Percentiles rank a stretch among this genome's conserved stretches.
Conservation (phyloP, 352 stramenopile genomes). For the Nothophytophthora sp. region DNA sequence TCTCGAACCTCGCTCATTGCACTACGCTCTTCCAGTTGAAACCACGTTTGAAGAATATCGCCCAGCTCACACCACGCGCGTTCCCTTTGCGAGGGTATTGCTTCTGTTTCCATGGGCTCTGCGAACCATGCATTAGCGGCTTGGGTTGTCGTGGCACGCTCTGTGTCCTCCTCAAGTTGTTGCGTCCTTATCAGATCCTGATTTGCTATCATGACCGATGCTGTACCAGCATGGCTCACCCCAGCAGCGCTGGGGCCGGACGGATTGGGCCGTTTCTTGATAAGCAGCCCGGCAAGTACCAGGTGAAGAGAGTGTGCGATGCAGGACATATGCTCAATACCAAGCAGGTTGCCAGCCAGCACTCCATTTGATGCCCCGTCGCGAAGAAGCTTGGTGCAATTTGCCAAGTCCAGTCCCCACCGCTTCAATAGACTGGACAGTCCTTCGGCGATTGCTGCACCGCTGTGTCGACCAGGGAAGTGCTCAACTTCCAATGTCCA, state of each 20-base stretch:
- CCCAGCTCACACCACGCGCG: no score
- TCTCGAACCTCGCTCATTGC: not conserved
- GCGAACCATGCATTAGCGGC: no score
- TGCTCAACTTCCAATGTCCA: conserved; percentile 12
- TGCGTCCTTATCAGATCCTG: no score
- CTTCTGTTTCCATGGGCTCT: no score
- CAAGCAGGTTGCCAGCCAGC: not conserved
- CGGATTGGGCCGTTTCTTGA: not conserved
- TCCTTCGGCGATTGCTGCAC: conserved; percentile 1
- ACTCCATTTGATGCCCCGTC: not conserved
- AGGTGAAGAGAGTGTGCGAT: not conserved
- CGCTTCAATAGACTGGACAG: not conserved
- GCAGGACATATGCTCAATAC: not conserved
- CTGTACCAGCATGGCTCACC: no score
- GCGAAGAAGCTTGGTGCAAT: not conserved
- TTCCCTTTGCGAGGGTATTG: no score
- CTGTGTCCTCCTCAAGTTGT: no score
- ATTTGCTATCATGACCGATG: no score
- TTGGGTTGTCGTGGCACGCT: no score
- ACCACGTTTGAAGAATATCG: no score
- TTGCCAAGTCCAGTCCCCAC: not conserved
- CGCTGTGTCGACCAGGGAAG: conserved; percentile 3
- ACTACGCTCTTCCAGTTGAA: not conserved
- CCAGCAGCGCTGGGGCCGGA: no score
- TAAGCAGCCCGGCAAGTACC: not conserved